A percentile compares a stretch with the other conserved stretches of the same genome.
These are phyloP conservation scores for Posidonia australis DNA, from an alignment of 106 monocot genomes.

Conservation along the genomic window DNA sequence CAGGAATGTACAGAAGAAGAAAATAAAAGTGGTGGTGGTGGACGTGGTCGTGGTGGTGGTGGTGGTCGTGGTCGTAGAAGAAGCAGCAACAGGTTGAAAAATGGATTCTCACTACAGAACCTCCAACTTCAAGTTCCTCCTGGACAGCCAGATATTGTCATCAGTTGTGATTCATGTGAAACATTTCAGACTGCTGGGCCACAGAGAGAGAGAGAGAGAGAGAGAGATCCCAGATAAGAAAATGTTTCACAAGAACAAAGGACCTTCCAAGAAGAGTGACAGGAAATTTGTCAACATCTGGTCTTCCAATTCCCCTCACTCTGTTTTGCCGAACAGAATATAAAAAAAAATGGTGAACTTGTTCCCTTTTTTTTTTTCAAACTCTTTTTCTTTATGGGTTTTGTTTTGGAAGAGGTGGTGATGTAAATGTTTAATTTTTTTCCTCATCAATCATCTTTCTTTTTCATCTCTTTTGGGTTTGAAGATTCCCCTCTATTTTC, in stretches of 20 bases:
- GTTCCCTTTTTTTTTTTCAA: too few relatives aligned
- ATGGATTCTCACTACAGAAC: conserved; percentile 3
- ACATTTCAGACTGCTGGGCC: conserved; percentile 38
- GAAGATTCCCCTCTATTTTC: not conserved
- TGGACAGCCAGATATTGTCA: conserved; percentile 16
- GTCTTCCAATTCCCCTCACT: conserved; percentile 35
- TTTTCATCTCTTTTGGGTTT: not conserved
- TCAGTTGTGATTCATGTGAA: conserved; percentile 6
- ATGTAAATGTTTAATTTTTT: not conserved
- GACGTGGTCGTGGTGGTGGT: too few relatives aligned
- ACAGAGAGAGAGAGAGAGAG: conserved; percentile 14
- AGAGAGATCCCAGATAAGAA: conserved; percentile 1
- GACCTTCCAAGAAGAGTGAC: conserved; percentile 67
- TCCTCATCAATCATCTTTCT: too few relatives aligned
- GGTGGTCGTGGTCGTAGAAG: not conserved
- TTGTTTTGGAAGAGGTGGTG: not conserved
- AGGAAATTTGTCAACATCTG: conserved; percentile 64
- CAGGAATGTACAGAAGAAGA: not conserved
- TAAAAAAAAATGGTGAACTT: too few relatives aligned
- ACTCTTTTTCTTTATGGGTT: too few relatives aligned
- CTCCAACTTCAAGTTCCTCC: conserved; percentile 1
- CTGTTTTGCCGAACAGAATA: conserved; percentile 7
- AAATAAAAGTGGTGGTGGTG: too few relatives aligned
- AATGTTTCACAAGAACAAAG: conserved; percentile 37
- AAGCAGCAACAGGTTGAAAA: not conserved